Percentiles rank a stretch among this genome's conserved stretches.
These are phyloP conservation scores for Erodium moschatum DNA, from an alignment of 441 rosid species.

Conservation along the genomic window DNA sequence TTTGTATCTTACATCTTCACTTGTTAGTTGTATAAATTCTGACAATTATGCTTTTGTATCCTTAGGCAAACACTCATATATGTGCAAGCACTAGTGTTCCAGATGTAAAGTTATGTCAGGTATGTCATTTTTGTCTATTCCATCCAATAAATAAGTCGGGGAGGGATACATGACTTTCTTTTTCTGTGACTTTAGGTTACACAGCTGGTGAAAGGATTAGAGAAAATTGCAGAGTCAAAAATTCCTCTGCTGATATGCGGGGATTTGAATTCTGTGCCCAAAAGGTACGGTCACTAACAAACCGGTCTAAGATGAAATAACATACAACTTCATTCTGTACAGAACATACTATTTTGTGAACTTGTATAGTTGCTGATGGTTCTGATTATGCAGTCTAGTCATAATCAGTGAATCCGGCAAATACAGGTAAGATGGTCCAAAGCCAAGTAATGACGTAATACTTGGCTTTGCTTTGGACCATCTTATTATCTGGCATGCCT, in stretches of 20 bases:
- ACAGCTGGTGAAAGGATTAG: slow-evolving; percentile 1
- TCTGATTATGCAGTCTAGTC: not conserved
- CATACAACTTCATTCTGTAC: not conserved
- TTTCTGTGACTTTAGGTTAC: not conserved
- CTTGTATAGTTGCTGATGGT: not conserved
- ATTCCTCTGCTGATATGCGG: slow-evolving; percentile 7
- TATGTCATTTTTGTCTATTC: not conserved
- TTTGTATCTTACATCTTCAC: slow-evolving; percentile 7
- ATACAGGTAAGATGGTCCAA: not conserved
- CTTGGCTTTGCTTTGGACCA: not conserved
- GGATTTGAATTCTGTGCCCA: slow-evolving; percentile 6
- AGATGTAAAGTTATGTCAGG: slow-evolving; percentile 32
- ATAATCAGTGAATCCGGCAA: not conserved
- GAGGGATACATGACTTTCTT: not conserved
- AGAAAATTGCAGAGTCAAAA: slow-evolving; percentile 3
- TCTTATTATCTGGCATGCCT: not conserved
- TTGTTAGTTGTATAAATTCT: not conserved
- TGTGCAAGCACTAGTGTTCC: slow-evolving; percentile 18
- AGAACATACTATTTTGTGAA: not conserved
- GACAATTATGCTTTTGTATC: slow-evolving; percentile 7
- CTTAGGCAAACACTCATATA: slow-evolving; percentile 32
- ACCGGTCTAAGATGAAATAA: not conserved
- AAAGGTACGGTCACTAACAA: not conserved
- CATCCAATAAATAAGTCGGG: not conserved
- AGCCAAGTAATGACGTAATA: too few species aligned